Conservation (phyloP, 805 yeast genomes). For the Lipomyces anomalus region DNA sequence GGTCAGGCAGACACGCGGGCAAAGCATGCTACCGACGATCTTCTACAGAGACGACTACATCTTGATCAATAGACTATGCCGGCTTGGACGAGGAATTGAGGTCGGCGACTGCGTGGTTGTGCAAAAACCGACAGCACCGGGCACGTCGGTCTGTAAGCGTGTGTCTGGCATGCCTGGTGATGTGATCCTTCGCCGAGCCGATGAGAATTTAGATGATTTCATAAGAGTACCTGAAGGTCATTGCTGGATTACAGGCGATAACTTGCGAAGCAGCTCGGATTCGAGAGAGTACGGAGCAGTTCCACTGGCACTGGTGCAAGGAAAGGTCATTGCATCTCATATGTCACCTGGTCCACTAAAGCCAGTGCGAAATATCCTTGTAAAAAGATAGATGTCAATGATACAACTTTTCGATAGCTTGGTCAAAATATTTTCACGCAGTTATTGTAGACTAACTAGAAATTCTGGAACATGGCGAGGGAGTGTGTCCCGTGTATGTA, state of each 20-base stretch:
- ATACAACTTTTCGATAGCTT: no score
- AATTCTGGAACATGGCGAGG: no score
- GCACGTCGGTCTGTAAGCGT: slow-evolving; percentile 82
- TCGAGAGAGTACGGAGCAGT: slow-evolving; percentile 84
- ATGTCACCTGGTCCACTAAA: no score
- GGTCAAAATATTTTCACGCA: no score
- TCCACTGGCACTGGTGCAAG: slow-evolving; percentile 83
- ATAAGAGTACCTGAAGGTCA: slow-evolving; percentile 88
- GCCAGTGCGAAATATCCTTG: no score
- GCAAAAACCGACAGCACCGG: slow-evolving; percentile 81
- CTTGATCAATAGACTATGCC: slow-evolving; percentile 58
- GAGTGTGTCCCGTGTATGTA: no score
- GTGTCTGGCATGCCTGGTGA: slow-evolving; percentile 97
- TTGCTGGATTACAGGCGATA: slow-evolving; percentile 96
- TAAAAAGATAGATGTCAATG: no score
- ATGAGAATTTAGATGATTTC: slow-evolving; percentile 35
- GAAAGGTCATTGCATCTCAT: slow-evolving; percentile 71
- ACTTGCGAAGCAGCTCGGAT: slow-evolving; percentile 78
- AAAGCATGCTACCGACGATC: slow-evolving; percentile 91
- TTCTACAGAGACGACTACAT: slow-evolving; percentile 71
- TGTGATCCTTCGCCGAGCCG: slow-evolving; percentile 38
- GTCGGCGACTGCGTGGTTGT: slow-evolving; percentile 89
- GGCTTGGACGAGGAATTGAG: slow-evolving; percentile 57
- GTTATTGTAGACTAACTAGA: no score
- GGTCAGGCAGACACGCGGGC: slow-evolving; percentile 80